Evolutionary conservation across 495 filamentous ascomycete genomes (phyloP).

Genomic region (Tuber brumale): DNA sequence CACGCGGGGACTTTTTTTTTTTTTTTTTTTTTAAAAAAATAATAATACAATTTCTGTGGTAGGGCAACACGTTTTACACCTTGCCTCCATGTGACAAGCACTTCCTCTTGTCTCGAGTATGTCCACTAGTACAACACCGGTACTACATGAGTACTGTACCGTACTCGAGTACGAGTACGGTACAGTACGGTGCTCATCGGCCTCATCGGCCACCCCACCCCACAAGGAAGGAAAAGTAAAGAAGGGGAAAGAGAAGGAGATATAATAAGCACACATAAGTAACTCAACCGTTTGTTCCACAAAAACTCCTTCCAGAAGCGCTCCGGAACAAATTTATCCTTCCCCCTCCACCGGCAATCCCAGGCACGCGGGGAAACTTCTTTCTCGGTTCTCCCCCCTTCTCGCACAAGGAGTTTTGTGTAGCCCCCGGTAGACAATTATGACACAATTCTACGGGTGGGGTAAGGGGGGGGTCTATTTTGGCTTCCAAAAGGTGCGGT

Average conservation of each 20-base stretch:
- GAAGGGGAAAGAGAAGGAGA: not conserved
- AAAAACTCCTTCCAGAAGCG: not conserved
- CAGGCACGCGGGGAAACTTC: not conserved
- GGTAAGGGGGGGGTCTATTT: not conserved
- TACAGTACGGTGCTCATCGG: not conserved
- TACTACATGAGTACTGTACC: too few relatives aligned
- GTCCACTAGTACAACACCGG: not conserved
- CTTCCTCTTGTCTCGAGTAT: not conserved
- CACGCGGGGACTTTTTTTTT: not conserved
- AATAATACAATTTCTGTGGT: not conserved
- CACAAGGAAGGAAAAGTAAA: not conserved
- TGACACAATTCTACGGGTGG: not conserved
- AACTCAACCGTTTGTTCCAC: not conserved
- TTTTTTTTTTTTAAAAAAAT: not conserved
- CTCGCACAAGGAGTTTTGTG: not conserved
- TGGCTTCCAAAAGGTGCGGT: not conserved
- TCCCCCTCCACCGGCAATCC: not conserved
- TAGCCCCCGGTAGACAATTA: not conserved
- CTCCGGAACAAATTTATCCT: not conserved
- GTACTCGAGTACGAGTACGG: too few relatives aligned
- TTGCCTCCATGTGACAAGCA: not conserved
- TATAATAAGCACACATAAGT: not conserved
- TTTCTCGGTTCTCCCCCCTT: not conserved
- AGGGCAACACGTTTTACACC: not conserved
- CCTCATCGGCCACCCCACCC: not conserved